These are phyloP conservation scores for Trichophyton mentagrophytes DNA, from an alignment of 2,329 filamentous ascomycete genomes.

Conservation along the genomic window DNA sequence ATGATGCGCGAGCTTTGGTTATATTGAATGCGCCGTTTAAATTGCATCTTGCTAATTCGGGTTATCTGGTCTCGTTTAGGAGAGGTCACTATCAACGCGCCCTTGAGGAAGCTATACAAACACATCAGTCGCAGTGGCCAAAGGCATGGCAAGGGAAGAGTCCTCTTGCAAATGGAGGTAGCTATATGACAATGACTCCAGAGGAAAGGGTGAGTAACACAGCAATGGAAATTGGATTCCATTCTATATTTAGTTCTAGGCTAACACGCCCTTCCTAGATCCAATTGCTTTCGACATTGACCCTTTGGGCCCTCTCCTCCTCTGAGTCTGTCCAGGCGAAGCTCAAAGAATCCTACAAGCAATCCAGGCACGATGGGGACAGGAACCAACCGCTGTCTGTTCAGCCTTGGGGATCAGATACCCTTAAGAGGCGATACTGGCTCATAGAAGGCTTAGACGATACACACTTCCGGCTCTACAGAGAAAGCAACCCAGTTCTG, in stretches of 20 bases:
- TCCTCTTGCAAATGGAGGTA: conserved; percentile 65
- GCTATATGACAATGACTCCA: conserved; percentile 71
- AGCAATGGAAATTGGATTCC: neutral
- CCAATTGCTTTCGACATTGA: conserved; percentile 65
- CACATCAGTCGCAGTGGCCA: conserved; percentile 81
- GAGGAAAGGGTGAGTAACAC: conserved; percentile 54
- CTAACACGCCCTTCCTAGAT: conserved; percentile 43
- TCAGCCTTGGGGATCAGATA: conserved; percentile 80
- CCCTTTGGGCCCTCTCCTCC: conserved; percentile 78
- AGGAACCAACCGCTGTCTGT: conserved; percentile 78
- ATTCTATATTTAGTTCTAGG: neutral
- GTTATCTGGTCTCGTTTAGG: conserved; percentile 38
- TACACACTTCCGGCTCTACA: conserved; percentile 83
- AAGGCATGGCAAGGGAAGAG: conserved; percentile 69
- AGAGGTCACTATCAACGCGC: conserved; percentile 85
- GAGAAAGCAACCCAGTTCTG: conserved; percentile 70
- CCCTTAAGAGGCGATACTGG: conserved; percentile 85
- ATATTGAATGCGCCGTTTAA: neutral
- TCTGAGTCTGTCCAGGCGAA: conserved; percentile 71
- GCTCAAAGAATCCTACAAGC: conserved; percentile 80
- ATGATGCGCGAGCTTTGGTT: neutral
- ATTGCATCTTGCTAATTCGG: conserved; percentile 3
- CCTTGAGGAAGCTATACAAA: conserved; percentile 78
- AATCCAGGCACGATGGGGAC: conserved; percentile 64
- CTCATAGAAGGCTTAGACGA: conserved; percentile 89